Evolutionary conservation across 805 yeast species (phyloP), one percentile per base, ranked within the genome.

Genomic region (Hyphopichia homilentoma): DNA sequence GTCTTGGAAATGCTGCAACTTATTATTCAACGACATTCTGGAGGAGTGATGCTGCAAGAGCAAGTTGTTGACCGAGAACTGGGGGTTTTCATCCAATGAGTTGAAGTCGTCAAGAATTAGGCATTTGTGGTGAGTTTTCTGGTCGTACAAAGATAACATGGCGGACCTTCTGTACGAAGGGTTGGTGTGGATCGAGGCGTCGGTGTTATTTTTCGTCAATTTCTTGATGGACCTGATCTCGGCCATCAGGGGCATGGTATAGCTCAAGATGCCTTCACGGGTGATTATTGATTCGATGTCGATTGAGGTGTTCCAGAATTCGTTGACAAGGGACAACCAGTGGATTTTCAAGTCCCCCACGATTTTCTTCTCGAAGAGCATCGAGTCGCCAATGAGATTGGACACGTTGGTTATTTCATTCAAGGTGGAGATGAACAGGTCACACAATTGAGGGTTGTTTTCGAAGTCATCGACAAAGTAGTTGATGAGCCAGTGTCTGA

Each of bases 401-500:
- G 68, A 61, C 25, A 52, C 48, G 17, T 33, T 34, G 12, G 59
- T 50, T 21, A 65, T 44, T 21, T 82, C 57, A 33, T 70, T 65
- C 14, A 60, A 45, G 29, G 74, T 67, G 11, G 73, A 57, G 16
- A 81, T 62, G 52, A 89, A 65, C 13, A 36, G 22, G 31, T 66
- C 67, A 40, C 73, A 61, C 21, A 67, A 43, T 19, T 40, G 34
- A 4, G 35, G 34, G 41, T 65, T 55, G 11, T 50, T 31, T 30
- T 55, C 59, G 39, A 67, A 93, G 56, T 93, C 97, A 51, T 85
- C 90, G 25, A 78, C 70, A 48, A 87, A 93, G 54, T 85, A 89
- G 56, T 89, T 90, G 38, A 85, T 59, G 13, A 90, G 55, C 95
- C 97, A 90, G 61, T 86, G 95, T 48, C 97, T 75, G 26, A 93